Percentiles rank a stretch among this genome's conserved stretches.
Conservation (phyloP, 148 eudicot genomes). For the Fagopyrum homotropicum region DNA sequence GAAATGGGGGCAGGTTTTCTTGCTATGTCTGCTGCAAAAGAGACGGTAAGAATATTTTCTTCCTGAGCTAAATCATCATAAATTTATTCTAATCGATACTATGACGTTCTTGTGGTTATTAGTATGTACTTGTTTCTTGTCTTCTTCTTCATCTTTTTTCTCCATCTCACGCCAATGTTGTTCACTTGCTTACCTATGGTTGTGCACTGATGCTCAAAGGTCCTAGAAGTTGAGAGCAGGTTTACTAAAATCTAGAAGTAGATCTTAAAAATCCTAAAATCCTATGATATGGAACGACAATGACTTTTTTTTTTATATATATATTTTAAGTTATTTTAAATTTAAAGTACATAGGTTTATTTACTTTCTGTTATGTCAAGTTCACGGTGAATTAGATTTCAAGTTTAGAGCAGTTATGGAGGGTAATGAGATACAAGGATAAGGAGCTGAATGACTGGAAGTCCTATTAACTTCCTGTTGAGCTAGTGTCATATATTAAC, state of each 20-base stretch:
- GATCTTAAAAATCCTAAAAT: no score
- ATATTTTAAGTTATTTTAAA: no score
- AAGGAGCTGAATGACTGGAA: not conserved
- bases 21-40: conserved; percentile 99
- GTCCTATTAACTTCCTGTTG: not conserved
- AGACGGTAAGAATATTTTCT: conserved; percentile 57
- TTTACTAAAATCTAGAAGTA: no score
- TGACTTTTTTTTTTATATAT: no score
- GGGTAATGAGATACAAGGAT: not conserved
- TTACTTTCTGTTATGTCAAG: no score
- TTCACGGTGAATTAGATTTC: no score
- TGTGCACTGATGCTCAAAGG: no score
- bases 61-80: not conserved
- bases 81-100: not conserved
- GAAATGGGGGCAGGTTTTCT: conserved; percentile 99
- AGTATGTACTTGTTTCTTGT: not conserved
- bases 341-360: no score
- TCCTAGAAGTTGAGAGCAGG: no score
- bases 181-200: no score
- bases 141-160: not conserved
- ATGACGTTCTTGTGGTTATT: not conserved
- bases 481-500: not conserved
- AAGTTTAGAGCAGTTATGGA: not conserved
- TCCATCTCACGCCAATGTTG: no score
- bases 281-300: no score